Base-by-base conservation (phyloP, 768 basidiomycete species). In the Collybia sordida region DNA sequence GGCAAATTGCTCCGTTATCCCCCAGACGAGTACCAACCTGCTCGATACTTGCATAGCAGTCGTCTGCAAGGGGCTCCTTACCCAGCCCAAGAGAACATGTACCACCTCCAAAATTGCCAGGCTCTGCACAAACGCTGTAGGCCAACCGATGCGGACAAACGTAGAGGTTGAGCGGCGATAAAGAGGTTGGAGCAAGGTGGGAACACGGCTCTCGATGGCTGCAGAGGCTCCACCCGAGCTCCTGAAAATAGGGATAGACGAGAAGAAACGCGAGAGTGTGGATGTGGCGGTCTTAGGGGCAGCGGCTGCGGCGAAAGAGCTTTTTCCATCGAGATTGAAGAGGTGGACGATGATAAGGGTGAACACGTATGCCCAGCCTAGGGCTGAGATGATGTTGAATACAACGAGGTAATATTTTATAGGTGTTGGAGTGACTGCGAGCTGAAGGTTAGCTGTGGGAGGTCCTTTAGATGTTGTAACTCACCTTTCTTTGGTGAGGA, bases 1-100 rank as follows among this genome's bases (percentile, higher is more conserved):
- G 0, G 77, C 73, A 58, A 85, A 90, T 42, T 75, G 74, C 49
- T 83, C 78, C 0, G 82, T 80, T 50, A 98, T 78, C 18, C 83
- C 89, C 93, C 93, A 98, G 2, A 98, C 83, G 37, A 93, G 73
- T 67, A 86, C 85, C 3, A 98, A 73, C 35, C 93, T 74, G 54
- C 87, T 90, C 0, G 83, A 78, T 34, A 96, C 92, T 66, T 97
- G 93, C 57, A 85, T 80, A 4, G 72, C 62, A 0, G 93, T 93
- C 0, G 92, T 93, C 12, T 69, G 73, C 11, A 91, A 62, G 6
- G 90, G 86, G 48, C 85, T 88, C 43, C 86, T 73, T 39, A 98
- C 96, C 75, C 85, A 83, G 0, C 93, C 85, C 6, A 92, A 58
- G 5, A 86, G 66, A 31, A 85, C 82, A 64, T 99, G 97, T 2